phyloP scores from a whole-genome alignment of 2,329 filamentous ascomycete species.

The Calonectria henricotiae region DNA sequence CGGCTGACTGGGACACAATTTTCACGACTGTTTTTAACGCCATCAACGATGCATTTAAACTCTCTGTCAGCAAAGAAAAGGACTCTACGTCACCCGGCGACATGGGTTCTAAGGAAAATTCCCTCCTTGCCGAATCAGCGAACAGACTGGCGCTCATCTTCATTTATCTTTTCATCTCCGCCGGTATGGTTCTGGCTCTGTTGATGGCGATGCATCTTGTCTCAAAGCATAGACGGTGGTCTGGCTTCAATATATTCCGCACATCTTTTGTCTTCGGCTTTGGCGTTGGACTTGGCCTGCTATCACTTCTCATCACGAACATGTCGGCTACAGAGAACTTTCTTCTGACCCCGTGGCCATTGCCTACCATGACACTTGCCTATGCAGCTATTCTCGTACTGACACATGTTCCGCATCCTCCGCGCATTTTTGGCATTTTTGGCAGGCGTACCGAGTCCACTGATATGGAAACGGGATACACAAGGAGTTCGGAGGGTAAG shows the following conservation, averaged over 20 bases:
- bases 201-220: constrained; percentile 15
- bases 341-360: constrained; percentile 18
- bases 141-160: constrained; percentile 23
- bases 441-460: not conserved
- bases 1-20: not conserved
- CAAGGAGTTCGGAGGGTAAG: not conserved
- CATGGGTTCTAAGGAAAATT: not conserved
- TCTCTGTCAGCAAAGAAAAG: constrained; percentile 8
- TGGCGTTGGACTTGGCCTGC: constrained; percentile 21
- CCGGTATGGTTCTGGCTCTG: constrained; percentile 1
- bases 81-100: not conserved
- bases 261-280: constrained; percentile 10
- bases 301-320: constrained; percentile 13
- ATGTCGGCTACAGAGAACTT: not conserved
- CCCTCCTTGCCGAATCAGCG: not conserved
- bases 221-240: constrained; percentile 23
- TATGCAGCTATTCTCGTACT: constrained; percentile 42
- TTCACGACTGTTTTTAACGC: constrained; percentile 5
- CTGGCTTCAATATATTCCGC: constrained; percentile 28
- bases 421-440: constrained; percentile 9
- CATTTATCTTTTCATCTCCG: constrained; percentile 22
- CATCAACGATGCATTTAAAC: constrained; percentile 28
- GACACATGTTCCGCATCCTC: constrained; percentile 53
- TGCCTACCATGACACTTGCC: constrained; percentile 28
- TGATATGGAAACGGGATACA: not conserved